Conservation (phyloP, 768 basidiomycete genomes). For the Mycena capillaripes region DNA sequence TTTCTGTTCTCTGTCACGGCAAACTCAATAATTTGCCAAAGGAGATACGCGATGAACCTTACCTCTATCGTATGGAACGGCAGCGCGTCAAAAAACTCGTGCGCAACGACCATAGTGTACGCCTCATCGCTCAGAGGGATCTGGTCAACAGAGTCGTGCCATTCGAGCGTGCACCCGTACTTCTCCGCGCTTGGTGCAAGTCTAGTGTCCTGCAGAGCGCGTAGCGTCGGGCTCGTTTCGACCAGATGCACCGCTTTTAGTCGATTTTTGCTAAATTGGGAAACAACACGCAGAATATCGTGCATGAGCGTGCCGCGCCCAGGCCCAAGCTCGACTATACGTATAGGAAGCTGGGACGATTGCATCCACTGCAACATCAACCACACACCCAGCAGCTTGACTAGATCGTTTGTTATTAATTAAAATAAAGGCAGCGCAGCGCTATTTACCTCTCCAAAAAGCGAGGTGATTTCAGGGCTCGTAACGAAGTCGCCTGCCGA, state of each 20-base stretch:
- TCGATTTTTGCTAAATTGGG: conserved; percentile 58
- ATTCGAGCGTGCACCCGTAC: conserved; percentile 62
- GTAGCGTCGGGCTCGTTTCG: conserved; percentile 83
- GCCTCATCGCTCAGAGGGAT: conserved; percentile 61
- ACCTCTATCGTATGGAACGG: conserved; percentile 94
- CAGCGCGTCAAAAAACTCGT: conserved; percentile 98
- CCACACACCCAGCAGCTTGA: conserved; percentile 90
- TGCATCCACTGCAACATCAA: conserved; percentile 81
- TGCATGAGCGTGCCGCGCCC: conserved; percentile 93
- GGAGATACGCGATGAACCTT: conserved; percentile 28
- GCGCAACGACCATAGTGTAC: conserved; percentile 92
- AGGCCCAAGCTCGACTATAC: conserved; percentile 93
- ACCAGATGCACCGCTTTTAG: conserved; percentile 77
- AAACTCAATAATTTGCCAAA: too few species aligned
- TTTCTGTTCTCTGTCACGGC: conserved; percentile 74
- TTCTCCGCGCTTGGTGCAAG: conserved; percentile 52
- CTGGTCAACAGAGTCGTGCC: conserved; percentile 84
- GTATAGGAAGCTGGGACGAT: conserved; percentile 61
- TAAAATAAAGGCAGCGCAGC: not conserved
- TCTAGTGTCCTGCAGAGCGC: conserved; percentile 69
- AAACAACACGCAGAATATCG: conserved; percentile 84
- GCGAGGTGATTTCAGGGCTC: conserved; percentile 95
- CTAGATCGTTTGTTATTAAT: conserved; percentile 53
- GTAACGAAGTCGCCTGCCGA: conserved; percentile 93
- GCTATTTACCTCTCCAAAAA: conserved; percentile 91